Percentiles rank a stretch among this genome's conserved stretches.
Conservation (phyloP, 2,329 filamentous ascomycete species). For the Ophiostoma sp. region DNA sequence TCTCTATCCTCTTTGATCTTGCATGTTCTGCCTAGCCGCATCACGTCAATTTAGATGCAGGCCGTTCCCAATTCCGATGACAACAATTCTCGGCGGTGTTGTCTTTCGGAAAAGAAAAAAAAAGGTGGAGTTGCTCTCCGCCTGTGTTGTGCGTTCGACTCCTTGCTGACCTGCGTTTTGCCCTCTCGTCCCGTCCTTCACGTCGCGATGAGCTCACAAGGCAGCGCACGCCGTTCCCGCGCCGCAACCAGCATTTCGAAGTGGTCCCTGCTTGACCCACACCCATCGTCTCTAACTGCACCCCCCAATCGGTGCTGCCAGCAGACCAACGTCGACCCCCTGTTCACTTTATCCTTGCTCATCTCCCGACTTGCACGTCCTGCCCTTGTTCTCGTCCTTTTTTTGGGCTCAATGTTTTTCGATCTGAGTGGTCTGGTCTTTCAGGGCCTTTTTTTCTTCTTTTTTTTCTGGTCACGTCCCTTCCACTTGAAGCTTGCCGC, state of each 20-base stretch:
- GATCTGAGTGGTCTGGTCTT: background rate
- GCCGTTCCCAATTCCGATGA: constrained; percentile 9
- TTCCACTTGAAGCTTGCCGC: background rate
- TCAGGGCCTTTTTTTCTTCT: background rate
- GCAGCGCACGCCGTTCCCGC: background rate
- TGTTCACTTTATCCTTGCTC: constrained; percentile 21
- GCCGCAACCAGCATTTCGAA: background rate
- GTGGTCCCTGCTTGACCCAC: background rate
- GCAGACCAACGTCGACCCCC: background rate
- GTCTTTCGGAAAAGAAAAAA: background rate
- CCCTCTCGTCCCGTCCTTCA: background rate
- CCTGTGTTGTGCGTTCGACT: background rate
- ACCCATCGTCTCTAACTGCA: background rate
- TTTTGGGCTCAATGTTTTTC: background rate
- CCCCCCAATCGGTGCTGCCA: background rate
- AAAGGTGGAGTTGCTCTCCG: background rate
- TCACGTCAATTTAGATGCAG: constrained; percentile 15
- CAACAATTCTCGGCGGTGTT: background rate
- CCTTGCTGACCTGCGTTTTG: background rate
- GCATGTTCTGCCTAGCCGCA: background rate
- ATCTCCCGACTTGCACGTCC: constrained; percentile 19
- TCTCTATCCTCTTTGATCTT: background rate
- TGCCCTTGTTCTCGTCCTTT: constrained; percentile 8
- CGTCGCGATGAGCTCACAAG: background rate
- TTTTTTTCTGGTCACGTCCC: background rate